phyloP scores from a whole-genome alignment of 1,284 basidiomycete species.

The Cryptococcus sp. region DNA sequence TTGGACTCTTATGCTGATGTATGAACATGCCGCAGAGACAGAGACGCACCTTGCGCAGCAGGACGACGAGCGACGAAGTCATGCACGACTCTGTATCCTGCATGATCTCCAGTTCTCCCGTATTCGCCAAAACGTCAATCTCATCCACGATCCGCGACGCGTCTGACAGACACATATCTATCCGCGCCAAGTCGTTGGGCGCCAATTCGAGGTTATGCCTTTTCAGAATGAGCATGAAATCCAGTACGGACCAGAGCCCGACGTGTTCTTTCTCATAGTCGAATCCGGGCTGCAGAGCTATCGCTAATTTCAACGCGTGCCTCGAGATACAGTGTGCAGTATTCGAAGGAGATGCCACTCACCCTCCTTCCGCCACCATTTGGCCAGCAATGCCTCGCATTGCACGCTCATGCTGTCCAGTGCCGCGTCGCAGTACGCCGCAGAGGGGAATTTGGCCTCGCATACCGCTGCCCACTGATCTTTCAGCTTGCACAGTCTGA shows the following conservation, averaged over 20 bases:
- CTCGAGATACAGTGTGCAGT: not conserved
- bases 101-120: conserved; percentile 38
- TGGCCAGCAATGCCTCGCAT: conserved; percentile 29
- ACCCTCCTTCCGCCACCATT: conserved; percentile 35
- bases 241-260: conserved; percentile 37
- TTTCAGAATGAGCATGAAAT: conserved; percentile 39
- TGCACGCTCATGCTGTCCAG: conserved; percentile 33
- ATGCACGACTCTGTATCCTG: conserved; percentile 43
- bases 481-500: conserved; percentile 38
- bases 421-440: conserved; percentile 31
- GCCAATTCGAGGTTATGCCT: conserved; percentile 29
- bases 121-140: conserved; percentile 32
- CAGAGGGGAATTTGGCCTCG: conserved; percentile 24
- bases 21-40: not conserved
- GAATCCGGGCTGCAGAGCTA: conserved; percentile 31
- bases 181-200: conserved; percentile 23
- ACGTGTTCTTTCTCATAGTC: conserved; percentile 36
- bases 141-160: conserved; percentile 32
- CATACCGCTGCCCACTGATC: conserved; percentile 41
- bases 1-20: not conserved
- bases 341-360: conserved; percentile 1
- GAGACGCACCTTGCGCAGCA: conserved; percentile 32
- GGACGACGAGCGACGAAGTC: conserved; percentile 32
- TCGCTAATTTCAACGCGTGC: not conserved
- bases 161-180: conserved; percentile 34